phyloP scores from a whole-genome alignment of 192 early-diverging fungal species.

The Coemansia sp. region DNA sequence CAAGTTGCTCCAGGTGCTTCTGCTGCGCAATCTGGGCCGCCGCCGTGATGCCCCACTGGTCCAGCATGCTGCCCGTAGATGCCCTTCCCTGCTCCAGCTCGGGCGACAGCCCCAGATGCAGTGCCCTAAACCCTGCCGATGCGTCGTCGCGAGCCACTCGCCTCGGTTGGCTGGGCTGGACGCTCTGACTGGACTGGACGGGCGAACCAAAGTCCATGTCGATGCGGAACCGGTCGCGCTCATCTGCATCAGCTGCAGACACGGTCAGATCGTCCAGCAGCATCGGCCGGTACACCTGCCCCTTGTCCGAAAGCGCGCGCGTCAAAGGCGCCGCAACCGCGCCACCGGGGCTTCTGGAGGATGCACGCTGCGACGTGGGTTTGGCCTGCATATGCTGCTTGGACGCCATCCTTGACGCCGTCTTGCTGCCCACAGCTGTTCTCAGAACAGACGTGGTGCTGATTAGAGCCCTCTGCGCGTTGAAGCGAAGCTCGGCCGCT shows the following conservation, averaged over 20 bases:
- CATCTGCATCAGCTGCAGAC: too few species aligned
- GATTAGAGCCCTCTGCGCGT: conserved; percentile 50
- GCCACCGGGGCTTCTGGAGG: not conserved
- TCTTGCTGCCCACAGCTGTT: conserved; percentile 16
- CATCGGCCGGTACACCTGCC: conserved; percentile 5
- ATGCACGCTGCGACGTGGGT: conserved; percentile 1
- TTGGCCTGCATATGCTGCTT: conserved; percentile 10
- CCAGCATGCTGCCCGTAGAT: conserved; percentile 31
- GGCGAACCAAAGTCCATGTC: conserved; percentile 28
- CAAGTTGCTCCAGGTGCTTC: conserved; percentile 11
- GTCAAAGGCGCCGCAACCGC: not conserved
- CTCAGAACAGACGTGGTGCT: conserved; percentile 33
- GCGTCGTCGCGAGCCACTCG: not conserved
- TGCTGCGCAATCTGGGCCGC: conserved; percentile 11
- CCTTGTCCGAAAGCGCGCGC: conserved; percentile 14
- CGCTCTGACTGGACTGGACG: not conserved
- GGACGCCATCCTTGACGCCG: conserved; percentile 7
- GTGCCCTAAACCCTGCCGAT: not conserved
- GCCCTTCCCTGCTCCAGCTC: conserved; percentile 35
- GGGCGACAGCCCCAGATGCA: conserved; percentile 1
- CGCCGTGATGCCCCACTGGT: conserved; percentile 47
- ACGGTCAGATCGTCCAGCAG: not conserved
- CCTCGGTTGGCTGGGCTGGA: not conserved
- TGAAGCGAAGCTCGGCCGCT: conserved; percentile 41
- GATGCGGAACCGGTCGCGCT: conserved; percentile 23